phyloP scores from a whole-genome alignment of 1,284 basidiomycete genomes.

The Paramarasmius palmivorus region DNA sequence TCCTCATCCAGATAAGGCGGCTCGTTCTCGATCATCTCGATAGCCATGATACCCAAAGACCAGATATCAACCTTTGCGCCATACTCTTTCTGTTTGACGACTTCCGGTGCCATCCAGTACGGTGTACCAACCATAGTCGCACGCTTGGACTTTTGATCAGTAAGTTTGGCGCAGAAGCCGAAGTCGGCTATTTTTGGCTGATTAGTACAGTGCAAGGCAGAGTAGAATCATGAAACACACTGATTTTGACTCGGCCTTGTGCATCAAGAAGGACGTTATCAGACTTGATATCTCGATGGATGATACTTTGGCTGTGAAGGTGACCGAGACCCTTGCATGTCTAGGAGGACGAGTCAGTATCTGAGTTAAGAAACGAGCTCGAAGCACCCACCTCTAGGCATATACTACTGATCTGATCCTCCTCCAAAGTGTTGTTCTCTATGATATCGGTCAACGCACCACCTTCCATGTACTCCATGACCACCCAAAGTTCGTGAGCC shows the following conservation, averaged over 20 bases:
- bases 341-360: conserved; percentile 38
- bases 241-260: conserved; percentile 94
- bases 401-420: conserved; percentile 96
- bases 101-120: conserved; percentile 99
- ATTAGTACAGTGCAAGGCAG: not conserved
- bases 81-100: conserved; percentile 99
- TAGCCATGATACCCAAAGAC: conserved; percentile 99
- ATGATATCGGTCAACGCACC: conserved; percentile 97
- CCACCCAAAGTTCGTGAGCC: conserved; percentile 96
- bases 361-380: not conserved
- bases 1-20: conserved; percentile 98
- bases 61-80: conserved; percentile 99
- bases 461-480: conserved; percentile 99
- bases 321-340: conserved; percentile 95
- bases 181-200: conserved; percentile 76
- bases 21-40: conserved; percentile 99
- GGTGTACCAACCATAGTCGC: conserved; percentile 99
- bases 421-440: conserved; percentile 94
- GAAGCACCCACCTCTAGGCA: conserved; percentile 75
- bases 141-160: conserved; percentile 97
- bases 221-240: conserved; percentile 47
- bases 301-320: conserved; percentile 92
- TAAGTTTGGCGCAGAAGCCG: conserved; percentile 97
- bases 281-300: conserved; percentile 98
- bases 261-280: conserved; percentile 96